A percentile compares a stretch with the other conserved stretches of the same genome.
Evolutionary conservation across 129 eudicot species (phyloP).

Genomic region (Daucus carota): DNA sequence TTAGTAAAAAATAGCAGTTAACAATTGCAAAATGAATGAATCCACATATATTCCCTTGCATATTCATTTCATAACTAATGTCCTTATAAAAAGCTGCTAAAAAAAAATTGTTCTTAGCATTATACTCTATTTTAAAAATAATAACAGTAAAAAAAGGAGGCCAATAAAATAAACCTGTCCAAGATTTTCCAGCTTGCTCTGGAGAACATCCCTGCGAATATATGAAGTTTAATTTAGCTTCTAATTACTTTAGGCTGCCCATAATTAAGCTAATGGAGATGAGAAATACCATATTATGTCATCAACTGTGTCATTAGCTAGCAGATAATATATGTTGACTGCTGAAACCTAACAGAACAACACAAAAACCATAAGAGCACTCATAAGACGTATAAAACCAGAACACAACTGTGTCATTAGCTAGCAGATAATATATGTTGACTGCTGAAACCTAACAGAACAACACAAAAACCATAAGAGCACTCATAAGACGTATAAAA

Average conservation of each 20-base stretch:
- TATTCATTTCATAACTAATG: neutral
- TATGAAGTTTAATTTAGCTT: neutral
- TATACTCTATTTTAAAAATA: neutral
- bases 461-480: too few relatives aligned
- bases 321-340: conserved; percentile 75
- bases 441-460: too few relatives aligned
- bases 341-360: conserved; percentile 57
- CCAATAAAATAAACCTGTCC: conserved; percentile 56
- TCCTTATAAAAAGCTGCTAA: neutral
- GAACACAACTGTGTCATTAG: too few relatives aligned
- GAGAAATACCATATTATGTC: conserved; percentile 82
- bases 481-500: too few relatives aligned
- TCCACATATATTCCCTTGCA: neutral
- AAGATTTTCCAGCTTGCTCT: conserved; percentile 84
- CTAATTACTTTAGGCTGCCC: too few relatives aligned
- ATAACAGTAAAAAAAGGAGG: neutral
- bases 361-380: neutral
- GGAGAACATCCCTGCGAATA: conserved; percentile 79
- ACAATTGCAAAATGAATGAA: neutral
- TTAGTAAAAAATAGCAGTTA: conserved; percentile 4
- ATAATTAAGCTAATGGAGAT: neutral
- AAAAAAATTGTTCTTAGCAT: neutral
- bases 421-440: too few relatives aligned
- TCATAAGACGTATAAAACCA: neutral
- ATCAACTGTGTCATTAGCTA: conserved; percentile 95